Evolutionary conservation across 2,329 filamentous ascomycete genomes (phyloP).

Genomic region (Hypomyces perniciosus): DNA sequence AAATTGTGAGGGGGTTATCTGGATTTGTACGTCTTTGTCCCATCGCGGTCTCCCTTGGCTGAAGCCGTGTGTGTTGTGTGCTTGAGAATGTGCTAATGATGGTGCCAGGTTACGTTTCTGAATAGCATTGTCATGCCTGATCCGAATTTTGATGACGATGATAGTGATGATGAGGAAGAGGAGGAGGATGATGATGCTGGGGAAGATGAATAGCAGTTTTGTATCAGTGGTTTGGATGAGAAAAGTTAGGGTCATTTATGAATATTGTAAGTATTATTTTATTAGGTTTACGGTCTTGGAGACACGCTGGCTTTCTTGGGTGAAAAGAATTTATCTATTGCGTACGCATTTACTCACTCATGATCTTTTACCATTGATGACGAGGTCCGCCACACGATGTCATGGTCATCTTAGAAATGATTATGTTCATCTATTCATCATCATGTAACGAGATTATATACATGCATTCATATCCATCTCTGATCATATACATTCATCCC

Average conservation of each 20-base stretch:
- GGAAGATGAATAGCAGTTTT: not conserved
- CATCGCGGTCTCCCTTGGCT: not conserved
- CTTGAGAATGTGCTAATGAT: not conserved
- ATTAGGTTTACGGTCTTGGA: no score
- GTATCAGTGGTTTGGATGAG: not conserved
- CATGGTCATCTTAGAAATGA: no score
- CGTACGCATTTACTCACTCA: no score
- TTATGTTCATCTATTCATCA: no score
- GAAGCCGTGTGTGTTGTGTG: conserved; percentile 48
- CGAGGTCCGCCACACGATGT: no score
- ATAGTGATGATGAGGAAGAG: conserved; percentile 31
- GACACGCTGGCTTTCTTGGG: no score
- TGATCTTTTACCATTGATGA: no score
- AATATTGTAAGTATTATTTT: no score
- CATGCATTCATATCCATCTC: no score
- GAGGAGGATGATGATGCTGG: conserved; percentile 5
- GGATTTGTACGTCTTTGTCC: conserved; percentile 58
- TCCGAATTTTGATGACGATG: conserved; percentile 39
- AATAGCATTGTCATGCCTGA: conserved; percentile 73
- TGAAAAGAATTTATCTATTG: no score
- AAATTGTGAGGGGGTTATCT: conserved; percentile 61
- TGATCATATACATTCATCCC: no score
- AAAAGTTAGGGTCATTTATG: not conserved
- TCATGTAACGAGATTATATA: no score
- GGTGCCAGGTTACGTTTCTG: conserved; percentile 59